A percentile compares a stretch with the other conserved stretches of the same genome.
phyloP scores from a whole-genome alignment of 257 asterid species.

The Nicotiana noctiflora region DNA sequence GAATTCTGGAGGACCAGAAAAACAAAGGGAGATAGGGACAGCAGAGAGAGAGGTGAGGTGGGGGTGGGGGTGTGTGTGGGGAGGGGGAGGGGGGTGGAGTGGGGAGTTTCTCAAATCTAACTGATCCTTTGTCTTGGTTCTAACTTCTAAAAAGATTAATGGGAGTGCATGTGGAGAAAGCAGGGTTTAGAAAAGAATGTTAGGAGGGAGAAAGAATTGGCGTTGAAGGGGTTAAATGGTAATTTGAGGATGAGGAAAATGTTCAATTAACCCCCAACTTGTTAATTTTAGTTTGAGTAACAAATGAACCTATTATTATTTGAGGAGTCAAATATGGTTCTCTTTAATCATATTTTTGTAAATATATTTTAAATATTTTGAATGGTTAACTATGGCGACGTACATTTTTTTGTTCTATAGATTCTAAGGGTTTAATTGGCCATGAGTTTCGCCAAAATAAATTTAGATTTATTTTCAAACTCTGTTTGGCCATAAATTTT shows the following conservation, averaged over 20 bases:
- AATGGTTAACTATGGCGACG: too few relatives aligned
- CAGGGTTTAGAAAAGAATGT: neutral
- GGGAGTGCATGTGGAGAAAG: slow-evolving; percentile 46
- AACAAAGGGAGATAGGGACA: neutral
- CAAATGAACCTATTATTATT: too few relatives aligned
- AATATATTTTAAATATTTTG: too few relatives aligned
- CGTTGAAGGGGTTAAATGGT: neutral
- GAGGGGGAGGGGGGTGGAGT: neutral
- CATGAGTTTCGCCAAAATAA: too few relatives aligned
- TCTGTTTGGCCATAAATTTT: too few relatives aligned
- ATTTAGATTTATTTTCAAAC: too few relatives aligned
- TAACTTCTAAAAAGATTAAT: neutral
- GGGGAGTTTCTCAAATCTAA: slow-evolving; percentile 7
- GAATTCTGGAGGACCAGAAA: slow-evolving; percentile 40
- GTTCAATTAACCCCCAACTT: neutral
- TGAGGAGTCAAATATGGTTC: too few relatives aligned
- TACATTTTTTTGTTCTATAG: too few relatives aligned
- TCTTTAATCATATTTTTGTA: too few relatives aligned
- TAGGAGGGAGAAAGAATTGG: neutral
- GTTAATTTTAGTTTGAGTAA: neutral
- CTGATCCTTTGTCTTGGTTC: slow-evolving; percentile 24
- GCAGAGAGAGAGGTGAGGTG: neutral
- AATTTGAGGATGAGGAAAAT: neutral
- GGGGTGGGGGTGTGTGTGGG: neutral
- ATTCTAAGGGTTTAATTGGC: too few relatives aligned